Evolutionary conservation across 164 flowering plant genomes (phyloP), one percentile per base, ranked within the genome.

Genomic region (Chimonanthus praecox): DNA sequence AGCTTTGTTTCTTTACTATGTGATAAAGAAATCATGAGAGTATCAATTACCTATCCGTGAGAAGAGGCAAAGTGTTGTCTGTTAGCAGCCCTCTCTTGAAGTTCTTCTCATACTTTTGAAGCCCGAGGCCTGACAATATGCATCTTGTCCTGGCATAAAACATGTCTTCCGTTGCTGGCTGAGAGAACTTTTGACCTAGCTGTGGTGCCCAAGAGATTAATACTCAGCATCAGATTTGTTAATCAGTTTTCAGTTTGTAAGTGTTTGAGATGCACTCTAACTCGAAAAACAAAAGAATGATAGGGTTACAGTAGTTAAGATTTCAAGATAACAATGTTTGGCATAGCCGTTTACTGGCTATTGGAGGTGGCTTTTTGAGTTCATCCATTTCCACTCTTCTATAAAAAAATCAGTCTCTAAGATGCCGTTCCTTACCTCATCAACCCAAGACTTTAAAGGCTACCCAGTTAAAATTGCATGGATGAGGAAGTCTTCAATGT

Each of bases 1-100:
- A 49, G 20, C 3, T 70, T n/a, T 50, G 44, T 6, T 21, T 15
- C 47, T 61, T 5, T 6, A n/a, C 7, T 7, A 45, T 11, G 49
- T 7, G 5, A n/a, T 44, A 49, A 47, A 54, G 20, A 20, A 47
- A 10, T 7, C 13, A 61, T 2, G 43, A 45, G 45, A 49, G 49
- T 46, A 10, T 33, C 18, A 51, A 67, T 78, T 84, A 81, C 98
- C 97, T 91, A 73, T 94, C 97, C 18, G 87, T 94, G 49, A 94
- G 89, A 80, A 94, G 79, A 21, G 95, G 95, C 76, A 94, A 80
- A 49, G 97, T 94, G 72, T 43, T 82, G 74, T 94, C 98, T 6
- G 92, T 90, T 58, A 94, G 82, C 80, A 91, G 73, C 71, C 98
- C 98, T 80, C 69, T 88, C 88, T 86, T 91, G 81, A 94, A 94